These are phyloP conservation scores for Saturnispora ahearnii DNA, from an alignment of 805 yeast species.

Conservation along the genomic window DNA sequence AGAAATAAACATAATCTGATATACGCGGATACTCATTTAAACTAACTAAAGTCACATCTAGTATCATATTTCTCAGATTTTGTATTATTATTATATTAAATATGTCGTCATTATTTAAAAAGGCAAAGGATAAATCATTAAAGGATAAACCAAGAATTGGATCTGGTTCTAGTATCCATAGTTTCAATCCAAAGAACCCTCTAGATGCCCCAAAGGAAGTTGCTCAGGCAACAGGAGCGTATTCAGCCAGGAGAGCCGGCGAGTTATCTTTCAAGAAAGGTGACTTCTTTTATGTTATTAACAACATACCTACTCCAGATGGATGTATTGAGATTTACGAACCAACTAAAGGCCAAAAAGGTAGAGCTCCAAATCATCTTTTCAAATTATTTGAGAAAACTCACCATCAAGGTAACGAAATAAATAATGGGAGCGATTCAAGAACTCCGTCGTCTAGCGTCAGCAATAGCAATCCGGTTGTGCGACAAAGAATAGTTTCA, in stretches of 20 bases:
- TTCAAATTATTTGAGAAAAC: conserved; percentile 72
- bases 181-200: conserved; percentile 10
- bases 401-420: conserved; percentile 28
- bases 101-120: conserved; percentile 26
- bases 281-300: conserved; percentile 78
- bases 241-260: conserved; percentile 69
- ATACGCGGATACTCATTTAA: no score
- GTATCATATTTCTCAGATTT: no score
- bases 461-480: background rate
- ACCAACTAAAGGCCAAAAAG: conserved; percentile 67
- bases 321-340: conserved; percentile 74
- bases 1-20: no score
- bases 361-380: conserved; percentile 79
- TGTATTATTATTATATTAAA: background rate
- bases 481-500: conserved; percentile 15
- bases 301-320: conserved; percentile 30
- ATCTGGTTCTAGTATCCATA: conserved; percentile 4
- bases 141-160: conserved; percentile 22
- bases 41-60: no score
- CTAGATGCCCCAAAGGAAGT: conserved; percentile 64
- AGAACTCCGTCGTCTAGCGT: background rate
- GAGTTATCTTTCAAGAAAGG: conserved; percentile 75
- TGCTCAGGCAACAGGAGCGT: conserved; percentile 72
- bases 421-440: background rate
- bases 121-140: conserved; percentile 21